Evolutionary conservation across 1,284 basidiomycete genomes (phyloP), one percentile per base, ranked within the genome.

Genomic region (Marasmius tenuissimus): DNA sequence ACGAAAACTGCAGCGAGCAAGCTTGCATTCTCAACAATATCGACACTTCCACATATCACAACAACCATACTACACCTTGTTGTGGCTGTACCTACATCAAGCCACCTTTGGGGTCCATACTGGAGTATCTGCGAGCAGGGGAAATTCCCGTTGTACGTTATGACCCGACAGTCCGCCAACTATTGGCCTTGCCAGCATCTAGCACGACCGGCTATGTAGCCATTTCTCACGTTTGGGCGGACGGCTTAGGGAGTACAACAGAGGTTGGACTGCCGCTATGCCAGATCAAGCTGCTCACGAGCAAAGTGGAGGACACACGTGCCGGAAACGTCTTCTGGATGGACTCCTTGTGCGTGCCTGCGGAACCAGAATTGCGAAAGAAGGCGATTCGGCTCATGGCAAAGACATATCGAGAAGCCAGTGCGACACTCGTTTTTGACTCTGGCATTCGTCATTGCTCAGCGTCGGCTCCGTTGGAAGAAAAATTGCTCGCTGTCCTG

Each of bases 201-300:
- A 22, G 38, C 18, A 22, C 3, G 12, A 20, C 56, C n/a, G n/a
- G n/a, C 1, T 57, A 57, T 35, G 56, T 57, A 22, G 56, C 56
- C 4, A 57, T 57, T 27, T 57, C 56, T 33, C 56, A 57, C 35
- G 56, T 57, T 3, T 57, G 56, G 40, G 16, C 14, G 18, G 56
- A 57, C 18, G 56, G 56, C 1, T 1, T 57, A 3, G 56, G 56
- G 22, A 57, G 56, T 16, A 57, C 56, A 34, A 57, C 40, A 2
- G 33, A 53, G 51, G 18, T 10, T 5, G 51, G 51, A 12, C 51
- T 53, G 6, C 51, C 51, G 3, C 7, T 16, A 6, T 53, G 51
- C 34, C 51, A 53, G 27, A 53, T 53, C 34, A 2, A 7, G 33
- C 27, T 7, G 3, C 22, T 53, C 38, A 10, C 6, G 5, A 37